Base-by-base conservation (phyloP, 345 rosid genomes). In the Eucalyptus erythrocorys region DNA sequence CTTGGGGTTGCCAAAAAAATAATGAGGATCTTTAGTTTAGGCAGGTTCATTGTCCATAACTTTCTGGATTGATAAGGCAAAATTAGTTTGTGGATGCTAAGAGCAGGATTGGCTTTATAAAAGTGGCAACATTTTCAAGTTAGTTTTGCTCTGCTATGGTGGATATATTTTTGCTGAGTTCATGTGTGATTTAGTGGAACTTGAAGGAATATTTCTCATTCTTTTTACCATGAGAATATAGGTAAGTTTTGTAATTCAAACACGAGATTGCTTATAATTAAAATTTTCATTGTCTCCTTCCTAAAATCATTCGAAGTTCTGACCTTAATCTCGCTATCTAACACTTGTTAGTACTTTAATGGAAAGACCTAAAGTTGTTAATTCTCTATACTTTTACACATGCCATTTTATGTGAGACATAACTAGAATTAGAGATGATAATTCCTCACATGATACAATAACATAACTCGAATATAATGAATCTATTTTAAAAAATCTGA, bases 271-370 rank as follows among this genome's bases (percentile, higher is more conserved):
- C 40, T n/a, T 6, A 64, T 64, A 7, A 64, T 14, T 64, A 7
- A 10, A 15, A 13, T 64, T 64, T 15, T 15, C 21, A n/a, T 64
- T 5, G 3, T 21, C 16, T 64, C 21, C 76, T 4, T n/a, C 37
- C 9, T 64, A n/a, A 64, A 13, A 15, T n/a, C 21, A 64, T 14
- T n/a, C 1, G 2, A 4, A 64, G 32, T 64, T 64, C 3, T n/a
- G 0, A 64, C 21, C 76, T 64, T n/a, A 15, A 64, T n/a, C 21
- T 3, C 0, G 0, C 2, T n/a, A 1, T 7, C 0, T 4, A 8
- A 15, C 19, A 1, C 40, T n/a, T 64, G 21, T 5, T n/a, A 14
- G 76, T n/a, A n/a, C 40, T 2, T 24, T 14, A 6, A 3, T 15
- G 8, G 5, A 64, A n/a, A 10, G 37, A n/a, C n/a, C 1, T 15